Percentiles rank a stretch among this genome's conserved stretches.
phyloP scores from a whole-genome alignment of 2,329 filamentous ascomycete species.

The Aspergillus sp. region DNA sequence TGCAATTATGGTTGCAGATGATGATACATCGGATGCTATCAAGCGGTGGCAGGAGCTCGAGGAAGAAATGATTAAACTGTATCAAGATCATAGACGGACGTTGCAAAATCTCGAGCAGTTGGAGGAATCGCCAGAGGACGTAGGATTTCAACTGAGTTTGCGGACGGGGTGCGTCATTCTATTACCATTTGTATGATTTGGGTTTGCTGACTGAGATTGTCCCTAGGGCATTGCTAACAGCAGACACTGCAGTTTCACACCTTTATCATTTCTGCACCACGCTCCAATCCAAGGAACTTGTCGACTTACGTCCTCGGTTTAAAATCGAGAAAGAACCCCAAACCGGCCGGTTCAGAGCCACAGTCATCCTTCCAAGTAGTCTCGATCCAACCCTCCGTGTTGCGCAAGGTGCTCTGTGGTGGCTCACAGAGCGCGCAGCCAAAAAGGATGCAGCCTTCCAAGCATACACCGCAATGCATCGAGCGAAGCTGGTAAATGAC shows the following conservation, averaged over 20 bases:
- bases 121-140: constrained; percentile 43
- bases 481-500: constrained; percentile 67
- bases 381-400: constrained; percentile 57
- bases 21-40: constrained; percentile 27
- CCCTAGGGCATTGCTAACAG: constrained; percentile 58
- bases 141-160: no score
- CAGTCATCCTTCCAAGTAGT: constrained; percentile 63
- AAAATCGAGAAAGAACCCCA: constrained; percentile 16
- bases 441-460: constrained; percentile 77
- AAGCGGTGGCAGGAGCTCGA: constrained; percentile 62
- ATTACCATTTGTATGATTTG: no score
- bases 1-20: constrained; percentile 42
- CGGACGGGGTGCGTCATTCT: no score
- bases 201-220: background rate
- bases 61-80: constrained; percentile 62
- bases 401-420: constrained; percentile 48
- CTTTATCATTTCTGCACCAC: constrained; percentile 73
- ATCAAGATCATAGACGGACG: constrained; percentile 57
- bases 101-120: constrained; percentile 40
- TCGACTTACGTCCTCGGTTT: constrained; percentile 64
- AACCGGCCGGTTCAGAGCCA: constrained; percentile 39
- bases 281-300: constrained; percentile 51
- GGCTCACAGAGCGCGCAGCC: constrained; percentile 65
- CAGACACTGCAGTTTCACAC: constrained; percentile 67
- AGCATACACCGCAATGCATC: constrained; percentile 64